Percentiles rank a stretch among this genome's conserved stretches.
phyloP scores from a whole-genome alignment of 1,284 basidiomycete species.

The Inonotus hispidus region DNA sequence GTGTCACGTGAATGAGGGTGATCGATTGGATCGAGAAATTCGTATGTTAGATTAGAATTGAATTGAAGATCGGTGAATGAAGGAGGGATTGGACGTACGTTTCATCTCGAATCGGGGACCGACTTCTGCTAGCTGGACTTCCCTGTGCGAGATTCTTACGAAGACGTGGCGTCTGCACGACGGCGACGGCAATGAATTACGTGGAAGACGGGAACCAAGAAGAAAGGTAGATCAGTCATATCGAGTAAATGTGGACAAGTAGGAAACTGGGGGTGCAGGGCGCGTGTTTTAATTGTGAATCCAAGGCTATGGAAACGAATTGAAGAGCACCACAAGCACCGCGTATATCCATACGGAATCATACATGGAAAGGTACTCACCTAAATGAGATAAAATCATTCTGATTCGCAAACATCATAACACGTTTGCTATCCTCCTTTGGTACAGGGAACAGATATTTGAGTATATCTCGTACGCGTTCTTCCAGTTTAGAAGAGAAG shows the following conservation, averaged over 20 bases:
- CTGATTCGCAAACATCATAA: slow-evolving; percentile 97
- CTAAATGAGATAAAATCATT: slow-evolving; percentile 96
- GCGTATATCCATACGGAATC: not conserved
- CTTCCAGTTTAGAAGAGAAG: slow-evolving; percentile 83
- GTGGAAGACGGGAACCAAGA: not conserved
- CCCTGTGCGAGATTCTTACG: slow-evolving; percentile 80
- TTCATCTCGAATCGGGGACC: slow-evolving; percentile 98
- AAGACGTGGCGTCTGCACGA: slow-evolving; percentile 91
- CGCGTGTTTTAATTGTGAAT: too few relatives aligned
- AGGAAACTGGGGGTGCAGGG: too few relatives aligned
- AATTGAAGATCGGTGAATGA: not conserved
- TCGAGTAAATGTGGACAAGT: too few relatives aligned
- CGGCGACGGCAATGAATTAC: not conserved
- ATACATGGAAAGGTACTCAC: slow-evolving; percentile 39
- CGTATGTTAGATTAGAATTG: not conserved
- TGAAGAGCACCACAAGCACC: too few relatives aligned
- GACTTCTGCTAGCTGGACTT: slow-evolving; percentile 95
- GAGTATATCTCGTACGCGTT: slow-evolving; percentile 79
- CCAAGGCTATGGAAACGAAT: not conserved
- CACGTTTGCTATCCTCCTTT: slow-evolving; percentile 93
- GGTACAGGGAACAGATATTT: slow-evolving; percentile 95
- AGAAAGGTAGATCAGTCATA: not conserved
- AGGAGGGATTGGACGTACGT: slow-evolving; percentile 50
- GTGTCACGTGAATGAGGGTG: not conserved
- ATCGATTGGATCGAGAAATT: not conserved